Evolutionary conservation across 1,139 yeast species (phyloP).

Genomic region (Saccharomycopsis crataegensis): DNA sequence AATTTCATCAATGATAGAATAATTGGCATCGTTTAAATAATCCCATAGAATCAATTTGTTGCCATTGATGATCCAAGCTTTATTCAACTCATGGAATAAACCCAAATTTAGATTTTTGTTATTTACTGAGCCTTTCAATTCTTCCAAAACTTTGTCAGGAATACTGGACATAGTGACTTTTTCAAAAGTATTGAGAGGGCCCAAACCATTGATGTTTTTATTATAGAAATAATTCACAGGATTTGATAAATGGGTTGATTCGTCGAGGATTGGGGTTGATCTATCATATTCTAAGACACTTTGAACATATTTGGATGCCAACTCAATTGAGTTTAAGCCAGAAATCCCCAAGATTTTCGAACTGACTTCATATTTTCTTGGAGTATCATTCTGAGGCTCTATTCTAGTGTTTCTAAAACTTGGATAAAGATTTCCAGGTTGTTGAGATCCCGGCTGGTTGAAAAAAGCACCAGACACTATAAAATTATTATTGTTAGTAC

Average conservation of each 20-base stretch:
- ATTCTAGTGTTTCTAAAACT: slow-evolving; percentile 10
- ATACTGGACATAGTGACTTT: slow-evolving; percentile 60
- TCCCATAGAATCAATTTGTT: slow-evolving; percentile 83
- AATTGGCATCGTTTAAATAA: slow-evolving; percentile 57
- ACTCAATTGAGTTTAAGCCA: slow-evolving; percentile 21
- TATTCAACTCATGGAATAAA: slow-evolving; percentile 67
- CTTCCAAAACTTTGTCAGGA: slow-evolving; percentile 79
- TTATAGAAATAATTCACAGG: slow-evolving; percentile 36
- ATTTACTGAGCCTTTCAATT: slow-evolving; percentile 50
- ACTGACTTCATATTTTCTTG: slow-evolving; percentile 15
- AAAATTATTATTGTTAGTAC: background rate
- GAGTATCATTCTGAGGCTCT: slow-evolving; percentile 13
- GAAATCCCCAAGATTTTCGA: slow-evolving; percentile 15
- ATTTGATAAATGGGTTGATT: slow-evolving; percentile 32
- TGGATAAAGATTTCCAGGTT: background rate
- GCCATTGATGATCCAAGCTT: slow-evolving; percentile 87
- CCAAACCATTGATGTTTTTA: slow-evolving; percentile 32
- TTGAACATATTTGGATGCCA: slow-evolving; percentile 35
- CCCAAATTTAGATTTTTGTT: slow-evolving; percentile 75
- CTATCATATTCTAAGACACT: slow-evolving; percentile 32
- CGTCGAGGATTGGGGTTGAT: slow-evolving; percentile 34
- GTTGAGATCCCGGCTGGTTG: background rate
- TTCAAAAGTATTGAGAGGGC: slow-evolving; percentile 68
- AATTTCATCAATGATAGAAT: slow-evolving; percentile 76
- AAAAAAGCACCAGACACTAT: slow-evolving; percentile 5